Evolutionary conservation across 208 protist species (phyloP), one percentile per base, ranked within the genome.

Genomic region (Kentomonas sorsogonicus): DNA sequence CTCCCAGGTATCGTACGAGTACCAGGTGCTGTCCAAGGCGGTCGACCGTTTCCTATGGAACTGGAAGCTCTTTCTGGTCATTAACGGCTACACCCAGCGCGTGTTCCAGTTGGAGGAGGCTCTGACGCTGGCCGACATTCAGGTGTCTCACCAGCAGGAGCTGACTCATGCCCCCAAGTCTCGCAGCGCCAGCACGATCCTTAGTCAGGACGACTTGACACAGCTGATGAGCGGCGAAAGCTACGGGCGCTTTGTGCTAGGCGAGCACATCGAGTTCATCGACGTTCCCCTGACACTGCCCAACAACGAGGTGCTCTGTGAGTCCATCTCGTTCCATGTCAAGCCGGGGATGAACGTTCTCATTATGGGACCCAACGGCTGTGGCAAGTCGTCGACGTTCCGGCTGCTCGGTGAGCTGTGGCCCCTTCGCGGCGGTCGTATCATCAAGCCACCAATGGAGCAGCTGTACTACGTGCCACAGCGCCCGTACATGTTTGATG

Each of bases 361-460:
- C 39, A 85, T 97, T 26, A 89, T 91, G 46, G 93, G 93, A 4
- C 89, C 83, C 10, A 97, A 94, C 61, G 93, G 93, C 22, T 88
- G 74, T 62, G 93, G 93, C 30, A 97, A 97, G 71, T 84, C 75
- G 15, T 96, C 87, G 22, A 88, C 90, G 27, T 66, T 97, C 46
- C 74, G 88, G 23, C 40, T 87, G 23, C 70, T 97, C 13, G 86
- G 79, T 9, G 86, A 82, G 67, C 68, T 96, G 20, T 96, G 90
- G 87, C 82, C 79, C 16, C 53, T 91, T 53, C 66, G 69, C 1
- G 63, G 62, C 26, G 90, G 87, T 29, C 51, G 57, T 30, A 78
- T 95, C 18, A 60, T 62, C 38, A 93, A 88, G 59, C 89, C 89
- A 16, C 60, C 67, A 57, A 60, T 65, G 51, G 59, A 81, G 44